Evolutionary conservation across 73 alveolate species (phyloP), one percentile per base, ranked within the genome.

Genomic region (Durusdinium trenchii): DNA sequence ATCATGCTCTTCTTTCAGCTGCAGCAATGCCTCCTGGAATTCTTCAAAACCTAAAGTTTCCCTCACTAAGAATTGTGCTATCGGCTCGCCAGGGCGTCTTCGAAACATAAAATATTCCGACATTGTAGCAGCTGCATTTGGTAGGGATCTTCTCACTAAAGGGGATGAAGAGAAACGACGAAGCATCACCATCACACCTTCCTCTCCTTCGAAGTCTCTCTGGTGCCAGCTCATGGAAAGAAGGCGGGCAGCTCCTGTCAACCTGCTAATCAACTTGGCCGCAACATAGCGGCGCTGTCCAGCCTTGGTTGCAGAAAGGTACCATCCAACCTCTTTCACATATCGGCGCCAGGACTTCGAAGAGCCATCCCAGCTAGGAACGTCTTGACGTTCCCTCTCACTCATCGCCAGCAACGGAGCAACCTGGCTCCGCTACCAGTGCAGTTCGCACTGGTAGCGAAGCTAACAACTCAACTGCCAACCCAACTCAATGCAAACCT

Each of bases 41-140:
- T 86, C 95, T 46, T 86, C 95, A 57, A 57, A 86, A 42, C 82
- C 81, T 2, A 86, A 45, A 0, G 95, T 57, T 43, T 86, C 95
- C 1, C 95, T 18, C 7, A 86, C 95, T 45, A 86, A 28, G 69
- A 57, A 54, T 20, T n/a, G 45, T 26, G 83, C 9, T 23, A 86
- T 86, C 35, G 47, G 10, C 61, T 86, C 95, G 9, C 62, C 64
- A 7, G 81, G 95, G 1, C 5, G 36, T 0, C 95, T 10, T 32
- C n/a, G 36, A 61, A 57, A 86, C n/a, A 3, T 40, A 61, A 86
- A 86, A 46, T 86, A 86, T 61, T 86, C 79, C 26, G 3, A 40
- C 95, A 86, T 86, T 60, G 60, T 86, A n/a, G 95, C 95, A 3
- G 83, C 82, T 9, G 95, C 82, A 47, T 86, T 86, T 3, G 95